Percentiles rank a stretch among this genome's conserved stretches.
These are phyloP conservation scores for Aspergillus ostianus DNA, from an alignment of 495 filamentous ascomycete species.

Conservation along the genomic window DNA sequence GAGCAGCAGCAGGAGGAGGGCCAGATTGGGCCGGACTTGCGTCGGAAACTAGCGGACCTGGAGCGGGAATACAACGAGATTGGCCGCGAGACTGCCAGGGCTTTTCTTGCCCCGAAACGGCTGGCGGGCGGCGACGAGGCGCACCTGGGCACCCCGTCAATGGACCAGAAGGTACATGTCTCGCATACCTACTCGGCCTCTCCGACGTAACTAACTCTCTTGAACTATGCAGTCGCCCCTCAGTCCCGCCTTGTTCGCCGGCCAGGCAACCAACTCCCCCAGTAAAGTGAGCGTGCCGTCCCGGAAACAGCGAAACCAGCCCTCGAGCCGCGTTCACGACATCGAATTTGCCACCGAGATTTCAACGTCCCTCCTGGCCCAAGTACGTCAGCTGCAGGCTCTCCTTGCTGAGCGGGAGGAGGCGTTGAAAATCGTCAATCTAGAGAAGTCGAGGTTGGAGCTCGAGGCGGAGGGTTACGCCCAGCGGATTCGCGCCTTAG, in stretches of 20 bases:
- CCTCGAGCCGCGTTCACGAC: slow-evolving; percentile 79
- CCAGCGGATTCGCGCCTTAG: slow-evolving; percentile 73
- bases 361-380: slow-evolving; percentile 81
- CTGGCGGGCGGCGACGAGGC: slow-evolving; percentile 65
- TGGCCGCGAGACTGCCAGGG: slow-evolving; percentile 82
- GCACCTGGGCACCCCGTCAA: slow-evolving; percentile 56
- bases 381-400: slow-evolving; percentile 84
- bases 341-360: slow-evolving; percentile 97
- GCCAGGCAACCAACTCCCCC: slow-evolving; percentile 81
- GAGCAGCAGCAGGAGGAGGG: slow-evolving; percentile 73
- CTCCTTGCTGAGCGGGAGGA: slow-evolving; percentile 86
- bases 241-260: slow-evolving; percentile 78
- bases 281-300: slow-evolving; percentile 83
- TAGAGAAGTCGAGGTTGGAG: slow-evolving; percentile 76
- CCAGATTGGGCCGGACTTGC: slow-evolving; percentile 82
- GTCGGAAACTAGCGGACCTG: slow-evolving; percentile 77
- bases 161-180: slow-evolving; percentile 54
- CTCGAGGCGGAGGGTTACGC: slow-evolving; percentile 75
- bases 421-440: slow-evolving; percentile 66
- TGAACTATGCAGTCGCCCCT: slow-evolving; percentile 54
- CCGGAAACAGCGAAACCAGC: slow-evolving; percentile 87
- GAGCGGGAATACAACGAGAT: slow-evolving; percentile 96
- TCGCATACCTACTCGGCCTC: slow-evolving; percentile 4
- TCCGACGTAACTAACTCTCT: slow-evolving; percentile 15
- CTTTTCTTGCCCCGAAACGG: slow-evolving; percentile 79